Evolutionary conservation across 257 asterid species (phyloP).

Genomic region (Solanum sitiens): DNA sequence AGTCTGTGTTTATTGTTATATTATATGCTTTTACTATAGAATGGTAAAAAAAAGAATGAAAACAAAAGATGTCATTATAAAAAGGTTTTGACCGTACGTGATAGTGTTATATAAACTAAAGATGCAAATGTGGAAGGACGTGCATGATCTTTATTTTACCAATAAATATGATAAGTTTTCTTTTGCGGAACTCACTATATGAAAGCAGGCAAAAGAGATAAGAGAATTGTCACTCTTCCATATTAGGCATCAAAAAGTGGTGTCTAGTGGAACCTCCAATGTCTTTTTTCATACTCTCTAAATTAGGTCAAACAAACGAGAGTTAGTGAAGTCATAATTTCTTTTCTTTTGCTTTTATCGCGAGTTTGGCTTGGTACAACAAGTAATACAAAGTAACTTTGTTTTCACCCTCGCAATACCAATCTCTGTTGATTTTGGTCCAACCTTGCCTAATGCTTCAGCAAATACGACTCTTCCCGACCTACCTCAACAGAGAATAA

Average conservation of each 20-base stretch:
- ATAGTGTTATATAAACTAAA: not conserved
- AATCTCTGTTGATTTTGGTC: not conserved
- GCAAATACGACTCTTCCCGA: not conserved
- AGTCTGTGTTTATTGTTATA: not conserved
- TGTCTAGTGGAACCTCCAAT: not conserved
- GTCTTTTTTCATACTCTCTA: not conserved
- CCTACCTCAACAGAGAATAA: not conserved
- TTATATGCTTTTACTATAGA: not conserved
- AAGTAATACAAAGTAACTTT: not conserved
- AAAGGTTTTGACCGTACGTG: not conserved
- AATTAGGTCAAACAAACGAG: not conserved
- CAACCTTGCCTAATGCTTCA: not conserved
- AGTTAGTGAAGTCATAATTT: not conserved
- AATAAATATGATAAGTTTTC: not conserved
- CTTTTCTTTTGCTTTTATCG: not conserved
- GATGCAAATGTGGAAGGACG: not conserved
- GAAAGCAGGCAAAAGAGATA: not conserved
- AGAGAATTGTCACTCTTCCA: not conserved
- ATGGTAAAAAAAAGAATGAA: not conserved
- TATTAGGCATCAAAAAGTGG: not conserved
- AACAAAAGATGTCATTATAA: not conserved
- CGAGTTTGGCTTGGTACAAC: not conserved
- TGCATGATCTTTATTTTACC: not conserved
- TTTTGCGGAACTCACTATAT: not conserved
- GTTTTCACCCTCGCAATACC: not conserved